These are phyloP conservation scores for Actinomortierella wolfii DNA, from an alignment of 371 early-diverging fungal species.

Conservation along the genomic window DNA sequence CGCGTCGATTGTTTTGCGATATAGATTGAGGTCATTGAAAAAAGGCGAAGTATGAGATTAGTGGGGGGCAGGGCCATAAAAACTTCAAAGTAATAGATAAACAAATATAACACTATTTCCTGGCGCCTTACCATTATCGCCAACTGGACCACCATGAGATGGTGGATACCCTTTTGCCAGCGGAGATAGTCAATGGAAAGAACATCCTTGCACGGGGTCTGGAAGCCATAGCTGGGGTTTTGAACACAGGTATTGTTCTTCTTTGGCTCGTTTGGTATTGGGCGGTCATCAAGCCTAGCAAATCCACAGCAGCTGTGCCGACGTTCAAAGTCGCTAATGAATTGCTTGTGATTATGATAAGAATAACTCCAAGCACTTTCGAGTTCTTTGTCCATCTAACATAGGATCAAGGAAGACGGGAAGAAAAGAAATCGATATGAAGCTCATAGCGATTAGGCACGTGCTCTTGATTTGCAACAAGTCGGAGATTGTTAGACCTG, in stretches of 20 bases:
- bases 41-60: too few species aligned
- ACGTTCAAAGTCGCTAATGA: constrained; percentile 29
- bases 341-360: constrained; percentile 8
- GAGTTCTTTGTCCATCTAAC: constrained; percentile 24
- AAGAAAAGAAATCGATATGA: too few species aligned
- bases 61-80: too few species aligned
- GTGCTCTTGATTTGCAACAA: too few species aligned
- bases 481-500: too few species aligned
- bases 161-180: constrained; percentile 26
- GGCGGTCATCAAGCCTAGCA: constrained; percentile 7
- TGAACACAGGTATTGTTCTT: constrained; percentile 5
- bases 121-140: constrained; percentile 21
- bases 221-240: constrained; percentile 12
- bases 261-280: constrained; percentile 8
- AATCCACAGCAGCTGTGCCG: constrained; percentile 31
- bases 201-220: constrained; percentile 25
- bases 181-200: constrained; percentile 25
- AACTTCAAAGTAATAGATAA: too few species aligned
- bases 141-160: constrained; percentile 19
- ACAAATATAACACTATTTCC: too few species aligned
- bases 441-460: too few species aligned
- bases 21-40: too few species aligned
- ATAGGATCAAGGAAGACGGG: constrained; percentile 5
- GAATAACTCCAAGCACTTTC: constrained; percentile 18
- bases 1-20: too few species aligned